Evolutionary conservation across 129 eudicot genomes (phyloP), one percentile per base, ranked within the genome.

Genomic region (Tanacetum coccineum): DNA sequence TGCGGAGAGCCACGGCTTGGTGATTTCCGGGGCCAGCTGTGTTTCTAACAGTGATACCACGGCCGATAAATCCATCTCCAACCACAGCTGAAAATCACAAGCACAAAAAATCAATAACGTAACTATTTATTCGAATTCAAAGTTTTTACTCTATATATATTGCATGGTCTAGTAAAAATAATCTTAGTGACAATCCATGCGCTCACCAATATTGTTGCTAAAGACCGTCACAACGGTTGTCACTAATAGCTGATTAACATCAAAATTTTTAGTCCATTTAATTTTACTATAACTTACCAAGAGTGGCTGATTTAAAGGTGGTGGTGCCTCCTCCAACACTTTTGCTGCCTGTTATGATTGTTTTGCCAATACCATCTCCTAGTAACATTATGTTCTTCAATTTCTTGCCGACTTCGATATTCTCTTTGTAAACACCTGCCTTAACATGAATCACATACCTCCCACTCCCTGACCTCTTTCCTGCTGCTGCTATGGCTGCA

Each of bases 361-460:
- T 89, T 61, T 77, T 81, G 52, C 90, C 90, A 4, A 83, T 81
- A 26, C 96, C 94, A 76, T 86, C 96, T 65, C 96, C 96, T 28
- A 85, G 52, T 20, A 89, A 19, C 96, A 86, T 86, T 19, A 89
- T 68, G 64, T 89, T 89, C 81, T 69, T 79, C 62, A 83, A 13
- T 28, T 67, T 68, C 14, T n/a, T 45, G 22, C 81, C 83, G 21
- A 89, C 74, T 6, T 67, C 84, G 15, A 89, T 77, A 56, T 86
- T 74, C 75, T 89, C 96, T 52, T 63, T 77, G 49, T 86, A 89
- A 7, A 61, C 72, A 20, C 96, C 96, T 0, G 77, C 70, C 80
- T 83, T 85, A 46, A 89, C 83, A 64, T 54, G 65, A 32, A 89
- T 89, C 56, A 89, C 90, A 30, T 47, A 83, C 73, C 93, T 81